Conservation (phyloP, 2,329 filamentous ascomycete species). For the Plectosphaerella cucumerina region DNA sequence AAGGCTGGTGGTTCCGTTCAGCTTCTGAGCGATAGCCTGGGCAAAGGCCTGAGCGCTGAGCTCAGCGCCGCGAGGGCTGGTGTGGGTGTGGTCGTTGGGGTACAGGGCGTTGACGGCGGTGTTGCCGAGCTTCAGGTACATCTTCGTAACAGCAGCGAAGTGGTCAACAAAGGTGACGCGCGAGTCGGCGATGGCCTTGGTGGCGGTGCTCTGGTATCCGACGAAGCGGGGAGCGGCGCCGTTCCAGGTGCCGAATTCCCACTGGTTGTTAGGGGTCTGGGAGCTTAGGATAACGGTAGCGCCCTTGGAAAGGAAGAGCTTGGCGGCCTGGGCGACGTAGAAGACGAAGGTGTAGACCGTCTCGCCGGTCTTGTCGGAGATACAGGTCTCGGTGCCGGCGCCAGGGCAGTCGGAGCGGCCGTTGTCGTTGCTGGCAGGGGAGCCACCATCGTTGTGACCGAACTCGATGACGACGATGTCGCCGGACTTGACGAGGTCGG, state of each 20-base stretch:
- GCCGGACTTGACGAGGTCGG: conserved; percentile 44
- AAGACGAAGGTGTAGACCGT: conserved; percentile 57
- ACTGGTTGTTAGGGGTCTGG: conserved; percentile 54
- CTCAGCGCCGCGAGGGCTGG: conserved; percentile 50
- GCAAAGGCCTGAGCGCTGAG: conserved; percentile 46
- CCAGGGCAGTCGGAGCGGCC: conserved; percentile 57
- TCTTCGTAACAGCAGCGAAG: not conserved
- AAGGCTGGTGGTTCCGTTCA: conserved; percentile 23
- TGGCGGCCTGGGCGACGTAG: conserved; percentile 55
- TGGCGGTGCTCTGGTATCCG: not conserved
- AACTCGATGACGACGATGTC: conserved; percentile 70
- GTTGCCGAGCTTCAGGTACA: conserved; percentile 38
- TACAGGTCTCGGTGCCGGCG: conserved; percentile 47
- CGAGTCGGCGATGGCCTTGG: not conserved
- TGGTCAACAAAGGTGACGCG: not conserved
- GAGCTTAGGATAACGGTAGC: conserved; percentile 56
- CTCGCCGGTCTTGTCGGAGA: conserved; percentile 26
- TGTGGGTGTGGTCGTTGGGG: conserved; percentile 61
- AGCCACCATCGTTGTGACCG: conserved; percentile 68
- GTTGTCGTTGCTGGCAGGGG: conserved; percentile 50
- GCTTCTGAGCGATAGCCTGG: conserved; percentile 21
- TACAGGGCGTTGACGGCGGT: conserved; percentile 47
- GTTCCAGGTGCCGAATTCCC: conserved; percentile 49
- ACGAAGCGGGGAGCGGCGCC: not conserved
- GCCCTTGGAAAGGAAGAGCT: conserved; percentile 49